These are phyloP conservation scores for Orbilia ellipsospora DNA, from an alignment of 2,329 filamentous ascomycete genomes.

Conservation along the genomic window DNA sequence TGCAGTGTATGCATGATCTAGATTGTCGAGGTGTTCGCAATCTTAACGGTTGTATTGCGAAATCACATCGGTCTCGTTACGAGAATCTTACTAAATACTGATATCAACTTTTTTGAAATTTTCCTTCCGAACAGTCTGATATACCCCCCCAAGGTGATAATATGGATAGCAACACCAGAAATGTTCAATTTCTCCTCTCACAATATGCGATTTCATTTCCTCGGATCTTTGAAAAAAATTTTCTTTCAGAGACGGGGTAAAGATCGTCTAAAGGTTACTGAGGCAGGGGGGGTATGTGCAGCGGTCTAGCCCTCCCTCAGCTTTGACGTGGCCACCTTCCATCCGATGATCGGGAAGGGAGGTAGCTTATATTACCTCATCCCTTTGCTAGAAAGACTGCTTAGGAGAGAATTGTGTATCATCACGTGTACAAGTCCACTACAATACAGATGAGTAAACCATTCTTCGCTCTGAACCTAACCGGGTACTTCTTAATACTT, in stretches of 20 bases:
- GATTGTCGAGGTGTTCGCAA: constrained; percentile 17
- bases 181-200: too few species aligned
- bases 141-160: neutral
- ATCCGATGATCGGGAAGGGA: neutral
- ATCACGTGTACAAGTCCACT: too few species aligned
- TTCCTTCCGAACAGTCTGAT: neutral
- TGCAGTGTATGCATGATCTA: neutral
- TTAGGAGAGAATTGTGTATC: neutral
- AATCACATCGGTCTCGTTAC: neutral
- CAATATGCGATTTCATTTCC: too few species aligned
- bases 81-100: too few species aligned
- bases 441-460: too few species aligned
- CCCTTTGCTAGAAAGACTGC: neutral
- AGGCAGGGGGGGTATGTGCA: neutral
- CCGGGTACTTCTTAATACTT: too few species aligned
- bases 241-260: too few species aligned
- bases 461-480: too few species aligned
- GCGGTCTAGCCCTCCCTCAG: neutral
- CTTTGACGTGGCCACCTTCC: constrained; percentile 6
- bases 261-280: neutral
- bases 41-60: constrained; percentile 9
- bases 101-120: too few species aligned
- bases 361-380: too few species aligned
- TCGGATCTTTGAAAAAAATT: too few species aligned
- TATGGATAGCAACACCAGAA: neutral